Conservation (phyloP, 345 rosid species). For the Hibiscus mutabilis region DNA sequence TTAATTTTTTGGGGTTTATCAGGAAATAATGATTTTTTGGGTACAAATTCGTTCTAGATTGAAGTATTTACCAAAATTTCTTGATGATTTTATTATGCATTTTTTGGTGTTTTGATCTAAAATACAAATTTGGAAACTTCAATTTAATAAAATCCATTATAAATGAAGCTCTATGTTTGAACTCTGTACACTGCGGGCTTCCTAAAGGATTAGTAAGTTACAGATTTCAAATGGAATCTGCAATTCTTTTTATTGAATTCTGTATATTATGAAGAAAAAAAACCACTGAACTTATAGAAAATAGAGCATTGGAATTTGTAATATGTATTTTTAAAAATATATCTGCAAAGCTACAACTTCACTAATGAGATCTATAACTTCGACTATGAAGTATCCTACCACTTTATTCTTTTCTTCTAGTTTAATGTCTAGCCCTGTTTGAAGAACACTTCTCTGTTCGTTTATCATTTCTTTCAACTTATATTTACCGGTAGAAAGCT, state of each 20-base stretch:
- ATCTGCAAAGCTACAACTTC: not conserved
- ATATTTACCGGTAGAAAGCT: not conserved
- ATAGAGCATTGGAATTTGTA: too few species aligned
- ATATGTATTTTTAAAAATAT: not conserved
- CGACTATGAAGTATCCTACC: too few species aligned
- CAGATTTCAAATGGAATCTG: not conserved
- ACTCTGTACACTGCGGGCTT: not conserved
- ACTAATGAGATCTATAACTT: too few species aligned
- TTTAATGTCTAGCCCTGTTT: not conserved
- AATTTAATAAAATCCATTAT: not conserved
- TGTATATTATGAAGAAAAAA: too few species aligned
- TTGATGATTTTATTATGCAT: conserved; percentile 3
- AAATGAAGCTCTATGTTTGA: not conserved
- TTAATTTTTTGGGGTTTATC: not conserved
- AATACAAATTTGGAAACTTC: too few species aligned
- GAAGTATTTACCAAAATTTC: not conserved
- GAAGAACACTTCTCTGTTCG: not conserved
- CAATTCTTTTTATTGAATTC: not conserved
- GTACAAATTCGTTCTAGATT: too few species aligned
- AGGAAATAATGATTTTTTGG: too few species aligned
- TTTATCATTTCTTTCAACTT: not conserved
- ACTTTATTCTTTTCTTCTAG: too few species aligned
- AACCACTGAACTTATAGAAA: not conserved
- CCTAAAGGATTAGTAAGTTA: not conserved
- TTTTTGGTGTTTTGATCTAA: not conserved